phyloP scores from a whole-genome alignment of 1,139 yeast species.

The Taphrina wiesneri region DNA sequence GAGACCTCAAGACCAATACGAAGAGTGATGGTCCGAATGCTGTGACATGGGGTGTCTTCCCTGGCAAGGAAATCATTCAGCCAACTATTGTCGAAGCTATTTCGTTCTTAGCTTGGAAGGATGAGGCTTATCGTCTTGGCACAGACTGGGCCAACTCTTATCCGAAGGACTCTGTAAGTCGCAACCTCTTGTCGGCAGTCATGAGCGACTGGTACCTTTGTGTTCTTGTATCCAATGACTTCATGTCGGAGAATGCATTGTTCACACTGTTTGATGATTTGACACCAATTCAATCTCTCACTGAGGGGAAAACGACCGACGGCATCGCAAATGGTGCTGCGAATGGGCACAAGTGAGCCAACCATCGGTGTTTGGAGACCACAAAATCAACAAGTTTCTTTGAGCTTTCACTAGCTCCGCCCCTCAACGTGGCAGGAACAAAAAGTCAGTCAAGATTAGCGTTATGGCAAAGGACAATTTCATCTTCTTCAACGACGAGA shows the following conservation, averaged over 20 bases:
- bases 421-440: neutral
- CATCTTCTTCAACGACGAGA: constrained; percentile 3
- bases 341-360: neutral
- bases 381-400: neutral
- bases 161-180: constrained; percentile 46
- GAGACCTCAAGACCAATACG: constrained; percentile 65
- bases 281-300: neutral
- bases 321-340: neutral
- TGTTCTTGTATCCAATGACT: constrained; percentile 90
- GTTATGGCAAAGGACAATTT: neutral
- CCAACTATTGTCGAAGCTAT: constrained; percentile 91
- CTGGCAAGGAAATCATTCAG: constrained; percentile 85
- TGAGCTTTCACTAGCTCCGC: neutral
- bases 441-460: neutral
- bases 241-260: constrained; percentile 37
- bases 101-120: constrained; percentile 94
- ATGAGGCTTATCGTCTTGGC: constrained; percentile 82
- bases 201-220: constrained; percentile 69
- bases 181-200: constrained; percentile 54
- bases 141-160: constrained; percentile 69
- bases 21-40: constrained; percentile 77
- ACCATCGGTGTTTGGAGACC: too few relatives aligned
- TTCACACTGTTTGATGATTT: constrained; percentile 28
- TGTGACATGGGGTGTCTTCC: constrained; percentile 97
- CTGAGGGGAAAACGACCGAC: neutral